A percentile compares a stretch with the other conserved stretches of the same genome.
Conservation (phyloP, 495 filamentous ascomycete genomes). For the Xylaria sp. region DNA sequence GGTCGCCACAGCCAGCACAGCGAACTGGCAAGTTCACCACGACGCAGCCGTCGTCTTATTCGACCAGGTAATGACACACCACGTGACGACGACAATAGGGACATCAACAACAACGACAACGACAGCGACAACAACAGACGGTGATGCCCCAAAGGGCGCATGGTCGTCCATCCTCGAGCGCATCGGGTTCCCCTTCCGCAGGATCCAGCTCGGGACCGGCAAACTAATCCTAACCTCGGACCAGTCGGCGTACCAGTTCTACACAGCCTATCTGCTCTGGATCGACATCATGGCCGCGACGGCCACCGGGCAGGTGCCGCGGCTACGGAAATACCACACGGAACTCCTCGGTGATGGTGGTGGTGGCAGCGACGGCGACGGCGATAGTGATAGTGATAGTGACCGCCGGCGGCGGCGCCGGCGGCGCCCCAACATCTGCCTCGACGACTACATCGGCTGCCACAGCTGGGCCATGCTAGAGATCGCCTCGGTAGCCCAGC, state of each 20-base stretch:
- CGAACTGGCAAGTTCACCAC: slow-evolving; percentile 58
- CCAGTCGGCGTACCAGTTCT: slow-evolving; percentile 59
- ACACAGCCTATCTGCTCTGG: slow-evolving; percentile 51
- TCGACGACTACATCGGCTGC: slow-evolving; percentile 42
- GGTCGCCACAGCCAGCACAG: slow-evolving; percentile 47
- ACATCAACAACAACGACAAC: too few relatives aligned
- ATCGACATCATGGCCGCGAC: slow-evolving; percentile 58
- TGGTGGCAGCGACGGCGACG: too few relatives aligned
- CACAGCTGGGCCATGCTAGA: slow-evolving; percentile 45
- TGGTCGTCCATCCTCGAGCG: slow-evolving; percentile 40
- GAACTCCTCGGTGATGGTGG: slow-evolving; percentile 45
- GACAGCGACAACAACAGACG: slow-evolving; percentile 1
- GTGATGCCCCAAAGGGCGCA: neutral
- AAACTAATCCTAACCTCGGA: slow-evolving; percentile 47
- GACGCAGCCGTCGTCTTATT: slow-evolving; percentile 57
- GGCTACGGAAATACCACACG: slow-evolving; percentile 48
- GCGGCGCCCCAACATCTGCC: slow-evolving; percentile 39
- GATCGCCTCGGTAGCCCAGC: slow-evolving; percentile 44
- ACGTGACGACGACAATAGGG: slow-evolving; percentile 30
- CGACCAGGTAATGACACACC: slow-evolving; percentile 46
- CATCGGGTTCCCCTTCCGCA: slow-evolving; percentile 38
- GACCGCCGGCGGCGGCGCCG: too few relatives aligned
- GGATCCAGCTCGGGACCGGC: slow-evolving; percentile 27
- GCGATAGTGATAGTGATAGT: too few relatives aligned
- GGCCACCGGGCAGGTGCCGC: slow-evolving; percentile 44